Base-by-base conservation (phyloP, 305 asterid species). In the Plantago coronopus region DNA sequence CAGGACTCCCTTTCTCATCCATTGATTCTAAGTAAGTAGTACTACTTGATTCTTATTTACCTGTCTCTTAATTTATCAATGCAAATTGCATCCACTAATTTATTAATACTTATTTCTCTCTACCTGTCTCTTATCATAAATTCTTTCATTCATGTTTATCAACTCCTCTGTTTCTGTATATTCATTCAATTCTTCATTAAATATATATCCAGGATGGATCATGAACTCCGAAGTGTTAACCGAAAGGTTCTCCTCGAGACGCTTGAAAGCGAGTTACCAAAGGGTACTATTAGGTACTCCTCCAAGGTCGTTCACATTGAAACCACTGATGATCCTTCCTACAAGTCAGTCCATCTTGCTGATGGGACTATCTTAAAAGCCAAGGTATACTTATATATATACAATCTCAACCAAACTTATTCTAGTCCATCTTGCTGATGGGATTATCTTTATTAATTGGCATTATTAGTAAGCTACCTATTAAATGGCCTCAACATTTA, bases 371-470 rank as follows among this genome's bases (percentile, higher is more conserved):
- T 71, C 57, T 21, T 81, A 0, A 78, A 67, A 76, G 37, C 87
- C 20, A 78, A 76, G 87, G 84, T 81, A 64, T 31, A 6, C 7
- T 3, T 31, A 1, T 19, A 25, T 25, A 5, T 25, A 25, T n/a
- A n/a, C n/a, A n/a, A n/a, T n/a, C n/a, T n/a, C n/a, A n/a, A n/a
- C n/a, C n/a, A n/a, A n/a, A n/a, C n/a, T n/a, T n/a, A n/a, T n/a
- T n/a, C n/a, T n/a, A 29, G 14, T 81, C 19, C 84, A 73, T 60
- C 84, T 81, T 42, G 69, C 81, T 45, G 84, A 81, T 68, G 87
- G 84, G 23, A 57, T 82, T 21, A 22, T 25, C 29, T 25, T 25
- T 25, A 25, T 2, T 2, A 25, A 25, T 5, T 25, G 2, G 3
- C 29, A 25, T 2, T 5, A 25, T 25, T 25, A 25, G 5, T 5